phyloP scores from a whole-genome alignment of 1,284 basidiomycete species.

The Trametes versicolor region DNA sequence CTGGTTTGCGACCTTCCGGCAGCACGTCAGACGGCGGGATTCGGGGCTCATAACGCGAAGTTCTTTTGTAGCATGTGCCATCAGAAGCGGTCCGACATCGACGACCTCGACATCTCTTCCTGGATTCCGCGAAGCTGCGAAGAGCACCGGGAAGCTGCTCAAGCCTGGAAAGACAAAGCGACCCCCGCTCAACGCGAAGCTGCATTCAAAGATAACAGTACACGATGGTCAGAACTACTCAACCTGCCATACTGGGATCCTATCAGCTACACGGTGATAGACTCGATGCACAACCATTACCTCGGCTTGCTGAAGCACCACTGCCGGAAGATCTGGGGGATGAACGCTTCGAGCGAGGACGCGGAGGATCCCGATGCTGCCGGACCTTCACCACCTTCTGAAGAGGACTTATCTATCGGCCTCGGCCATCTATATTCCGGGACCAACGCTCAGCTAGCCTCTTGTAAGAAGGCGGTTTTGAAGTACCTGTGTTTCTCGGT shows the following conservation, averaged over 20 bases:
- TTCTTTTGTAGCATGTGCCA: conserved; percentile 48
- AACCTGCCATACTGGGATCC: conserved; percentile 50
- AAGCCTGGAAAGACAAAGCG: conserved; percentile 33
- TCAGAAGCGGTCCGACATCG: conserved; percentile 42
- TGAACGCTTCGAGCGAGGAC: conserved; percentile 35
- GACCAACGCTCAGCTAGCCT: background rate
- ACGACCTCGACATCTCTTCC: conserved; percentile 35
- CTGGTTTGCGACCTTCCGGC: conserved; percentile 49
- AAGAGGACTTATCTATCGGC: background rate
- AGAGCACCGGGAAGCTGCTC: conserved; percentile 33
- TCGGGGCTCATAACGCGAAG: conserved; percentile 37
- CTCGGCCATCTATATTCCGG: background rate
- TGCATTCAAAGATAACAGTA: conserved; percentile 13
- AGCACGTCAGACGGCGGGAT: conserved; percentile 46
- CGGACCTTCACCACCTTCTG: background rate
- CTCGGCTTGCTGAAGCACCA: conserved; percentile 42
- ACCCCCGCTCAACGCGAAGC: conserved; percentile 1
- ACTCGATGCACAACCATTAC: conserved; percentile 48
- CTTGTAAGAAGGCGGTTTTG: background rate
- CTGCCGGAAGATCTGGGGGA: conserved; percentile 40
- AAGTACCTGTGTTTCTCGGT: conserved; percentile 7
- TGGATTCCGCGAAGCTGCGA: conserved; percentile 36
- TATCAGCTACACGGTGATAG: conserved; percentile 41
- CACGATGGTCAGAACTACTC: conserved; percentile 40
- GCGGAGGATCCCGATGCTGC: conserved; percentile 26